Evolutionary conservation across 495 filamentous ascomycete genomes (phyloP).

Genomic region (Podospora pseudopauciseta): DNA sequence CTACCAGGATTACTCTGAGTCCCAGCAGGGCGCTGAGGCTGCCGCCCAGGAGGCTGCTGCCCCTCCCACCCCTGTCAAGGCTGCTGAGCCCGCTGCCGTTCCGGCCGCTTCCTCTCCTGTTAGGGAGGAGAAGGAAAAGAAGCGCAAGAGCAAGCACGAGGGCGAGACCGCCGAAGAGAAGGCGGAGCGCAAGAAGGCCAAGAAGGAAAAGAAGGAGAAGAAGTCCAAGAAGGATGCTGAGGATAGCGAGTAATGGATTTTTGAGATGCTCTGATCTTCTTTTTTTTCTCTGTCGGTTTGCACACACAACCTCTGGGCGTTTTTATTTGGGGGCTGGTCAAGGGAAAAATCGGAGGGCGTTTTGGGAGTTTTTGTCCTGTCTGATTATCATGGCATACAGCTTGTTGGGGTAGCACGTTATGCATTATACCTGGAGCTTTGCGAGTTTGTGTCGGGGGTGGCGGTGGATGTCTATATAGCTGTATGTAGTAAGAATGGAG

Average conservation of each 20-base stretch:
- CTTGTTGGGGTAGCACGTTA: background rate
- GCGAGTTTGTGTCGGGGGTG: background rate
- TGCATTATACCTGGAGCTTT: background rate
- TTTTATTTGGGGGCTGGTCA: conserved; percentile 2
- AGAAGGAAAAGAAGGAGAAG: conserved; percentile 68
- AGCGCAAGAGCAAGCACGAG: conserved; percentile 74
- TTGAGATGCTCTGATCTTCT: conserved; percentile 10
- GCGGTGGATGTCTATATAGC: background rate
- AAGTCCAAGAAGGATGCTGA: conserved; percentile 53
- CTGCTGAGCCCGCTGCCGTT: conserved; percentile 39
- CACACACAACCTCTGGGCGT: conserved; percentile 6
- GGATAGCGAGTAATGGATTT: conserved; percentile 36
- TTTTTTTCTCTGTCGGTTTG: conserved; percentile 4
- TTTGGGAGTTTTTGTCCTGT: background rate
- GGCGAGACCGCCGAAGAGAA: conserved; percentile 74
- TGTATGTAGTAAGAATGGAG: background rate
- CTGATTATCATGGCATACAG: background rate
- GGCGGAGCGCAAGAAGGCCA: conserved; percentile 69
- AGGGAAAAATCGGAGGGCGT: background rate
- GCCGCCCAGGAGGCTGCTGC: conserved; percentile 39
- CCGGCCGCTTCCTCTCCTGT: conserved; percentile 42
- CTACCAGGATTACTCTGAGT: conserved; percentile 83
- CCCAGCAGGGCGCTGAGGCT: conserved; percentile 32
- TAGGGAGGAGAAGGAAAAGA: conserved; percentile 71
- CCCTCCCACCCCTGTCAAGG: conserved; percentile 27